phyloP scores from a whole-genome alignment of 768 basidiomycete genomes.

The Sarcodon aspratus region DNA sequence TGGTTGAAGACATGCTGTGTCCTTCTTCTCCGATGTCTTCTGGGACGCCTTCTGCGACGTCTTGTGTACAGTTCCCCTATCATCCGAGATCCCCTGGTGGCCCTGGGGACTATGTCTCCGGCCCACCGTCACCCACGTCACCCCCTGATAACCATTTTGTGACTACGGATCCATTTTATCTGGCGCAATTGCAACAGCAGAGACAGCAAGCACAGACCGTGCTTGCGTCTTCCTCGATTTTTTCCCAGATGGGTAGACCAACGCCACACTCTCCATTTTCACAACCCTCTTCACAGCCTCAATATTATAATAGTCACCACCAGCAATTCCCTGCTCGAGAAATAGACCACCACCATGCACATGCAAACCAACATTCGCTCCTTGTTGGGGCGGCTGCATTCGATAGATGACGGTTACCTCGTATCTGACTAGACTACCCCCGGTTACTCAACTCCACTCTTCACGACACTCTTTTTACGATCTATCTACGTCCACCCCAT shows the following conservation, averaged over 20 bases:
- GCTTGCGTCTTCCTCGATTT: conserved; percentile 20
- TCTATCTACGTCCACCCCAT: too few relatives aligned
- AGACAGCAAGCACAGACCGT: conserved; percentile 7
- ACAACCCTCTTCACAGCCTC: not conserved
- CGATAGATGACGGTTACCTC: not conserved
- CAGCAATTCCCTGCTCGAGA: not conserved
- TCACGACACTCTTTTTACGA: too few relatives aligned
- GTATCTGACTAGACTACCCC: too few relatives aligned
- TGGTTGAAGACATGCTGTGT: conserved; percentile 34
- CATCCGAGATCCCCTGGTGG: not conserved
- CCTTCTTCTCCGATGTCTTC: conserved; percentile 21
- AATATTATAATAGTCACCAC: not conserved
- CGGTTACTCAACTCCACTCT: too few relatives aligned
- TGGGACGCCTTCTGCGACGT: conserved; percentile 3
- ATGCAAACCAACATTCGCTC: not conserved
- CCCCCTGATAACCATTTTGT: conserved; percentile 17
- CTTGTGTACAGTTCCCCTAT: not conserved
- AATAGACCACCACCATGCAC: not conserved
- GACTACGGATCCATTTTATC: conserved; percentile 38
- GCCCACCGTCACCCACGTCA: conserved; percentile 4
- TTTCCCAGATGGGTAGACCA: conserved; percentile 25
- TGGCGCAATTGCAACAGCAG: conserved; percentile 28
- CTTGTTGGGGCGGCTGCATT: not conserved
- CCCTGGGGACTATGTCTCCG: conserved; percentile 7
- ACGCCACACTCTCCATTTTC: conserved; percentile 28